Evolutionary conservation across 2,329 filamentous ascomycete species (phyloP), one percentile per base, ranked within the genome.

Genomic region (Colletotrichum sp.): DNA sequence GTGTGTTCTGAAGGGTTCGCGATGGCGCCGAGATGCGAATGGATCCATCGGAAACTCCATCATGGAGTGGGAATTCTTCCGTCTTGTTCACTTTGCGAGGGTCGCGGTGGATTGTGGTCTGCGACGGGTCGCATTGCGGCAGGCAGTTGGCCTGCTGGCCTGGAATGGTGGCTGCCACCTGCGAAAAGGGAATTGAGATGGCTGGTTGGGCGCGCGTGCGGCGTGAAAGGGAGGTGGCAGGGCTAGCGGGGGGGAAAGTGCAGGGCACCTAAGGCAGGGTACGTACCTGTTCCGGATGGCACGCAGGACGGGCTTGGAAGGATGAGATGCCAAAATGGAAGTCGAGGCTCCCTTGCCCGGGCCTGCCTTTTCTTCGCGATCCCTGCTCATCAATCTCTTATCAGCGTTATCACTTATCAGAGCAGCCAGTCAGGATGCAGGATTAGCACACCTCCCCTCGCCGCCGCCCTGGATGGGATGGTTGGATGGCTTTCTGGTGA

Each of bases 341-440:
- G 60, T 59, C 71, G 39, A 48, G 67, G 59, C 18, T 69, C 34
- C 71, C 71, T 62, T 70, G 66, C 32, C n/a, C 66, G 18, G 26
- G 36, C 57, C 36, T 18, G 18, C 34, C 55, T 59, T 63, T 9
- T 15, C 32, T 68, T 22, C 44, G n/a, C 44, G 55, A 55, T n/a
- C 70, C 70, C 64, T 68, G 69, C 57, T 48, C 32, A 44, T 52
- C 28, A 59, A 52, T 69, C 18, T 73, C 70, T 69, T 76, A 76
- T 75, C 70, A 73, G 64, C 15, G 30, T 18, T 59, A 48, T 69
- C 70, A 18, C 22, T 36, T 65, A 55, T 74, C 59, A 59, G 22
- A 8, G 34, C 34, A 44, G 28, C 70, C 74, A 76, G 48, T 76
- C 26, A 69, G 70, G 48, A 39, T 28, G 18, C 16, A 24, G 64